Conservation (phyloP, 169 alveolate genomes). For the Eimeria tenella region DNA sequence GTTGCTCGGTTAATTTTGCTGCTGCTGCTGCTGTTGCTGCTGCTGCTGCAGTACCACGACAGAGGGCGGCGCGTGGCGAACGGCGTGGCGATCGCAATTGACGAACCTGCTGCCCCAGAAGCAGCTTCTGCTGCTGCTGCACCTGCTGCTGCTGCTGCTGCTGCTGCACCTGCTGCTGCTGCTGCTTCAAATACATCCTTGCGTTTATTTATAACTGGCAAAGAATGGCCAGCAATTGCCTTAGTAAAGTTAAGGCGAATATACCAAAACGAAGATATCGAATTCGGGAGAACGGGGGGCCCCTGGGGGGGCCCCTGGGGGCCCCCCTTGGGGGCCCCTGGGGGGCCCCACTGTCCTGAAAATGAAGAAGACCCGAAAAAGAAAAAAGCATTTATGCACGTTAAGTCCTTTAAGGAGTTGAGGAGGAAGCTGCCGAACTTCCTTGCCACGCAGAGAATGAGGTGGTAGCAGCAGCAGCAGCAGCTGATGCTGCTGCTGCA, state of each 20-base stretch:
- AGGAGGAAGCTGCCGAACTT: background rate
- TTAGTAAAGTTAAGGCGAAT: background rate
- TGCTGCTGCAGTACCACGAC: background rate
- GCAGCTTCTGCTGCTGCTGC: background rate
- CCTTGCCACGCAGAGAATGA: background rate
- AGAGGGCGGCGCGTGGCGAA: background rate
- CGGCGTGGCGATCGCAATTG: conserved; percentile 7
- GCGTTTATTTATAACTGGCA: background rate
- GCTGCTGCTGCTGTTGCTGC: background rate
- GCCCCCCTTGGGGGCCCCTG: background rate
- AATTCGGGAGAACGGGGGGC: too few species aligned
- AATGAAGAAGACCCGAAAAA: background rate
- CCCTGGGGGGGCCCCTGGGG: too few species aligned
- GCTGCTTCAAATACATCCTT: too few species aligned
- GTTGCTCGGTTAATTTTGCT: background rate
- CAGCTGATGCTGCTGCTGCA: background rate
- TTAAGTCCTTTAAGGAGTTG: background rate
- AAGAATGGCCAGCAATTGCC: conserved; percentile 2
- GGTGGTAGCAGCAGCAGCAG: background rate
- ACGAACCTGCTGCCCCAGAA: background rate
- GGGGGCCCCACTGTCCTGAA: background rate
- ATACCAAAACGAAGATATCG: background rate
- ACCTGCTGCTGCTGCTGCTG: background rate
- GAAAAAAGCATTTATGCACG: background rate
- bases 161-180: too few species aligned